These are phyloP conservation scores for Triticum timopheevii DNA, from an alignment of 176 grass and related monocot genomes.

Conservation along the genomic window DNA sequence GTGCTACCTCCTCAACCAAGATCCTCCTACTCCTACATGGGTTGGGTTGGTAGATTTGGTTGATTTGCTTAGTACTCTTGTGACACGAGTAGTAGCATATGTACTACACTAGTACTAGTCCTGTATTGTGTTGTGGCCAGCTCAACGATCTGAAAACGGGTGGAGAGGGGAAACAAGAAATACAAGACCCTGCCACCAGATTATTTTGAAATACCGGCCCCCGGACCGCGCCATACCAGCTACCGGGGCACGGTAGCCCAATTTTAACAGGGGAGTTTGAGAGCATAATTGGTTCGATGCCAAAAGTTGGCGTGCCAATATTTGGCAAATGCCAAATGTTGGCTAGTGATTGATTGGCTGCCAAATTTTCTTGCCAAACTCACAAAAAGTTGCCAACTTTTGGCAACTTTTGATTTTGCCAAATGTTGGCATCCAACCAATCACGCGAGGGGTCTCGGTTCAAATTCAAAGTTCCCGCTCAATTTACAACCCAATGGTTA, in stretches of 20 bases:
- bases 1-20: conserved; percentile 27
- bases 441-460: background rate
- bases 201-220: background rate
- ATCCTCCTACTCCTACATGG: background rate
- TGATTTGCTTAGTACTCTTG: background rate
- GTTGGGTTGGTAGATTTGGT: conserved; percentile 20
- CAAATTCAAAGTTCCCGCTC: background rate
- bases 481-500: background rate
- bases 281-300: too few species aligned
- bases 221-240: background rate
- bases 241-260: background rate
- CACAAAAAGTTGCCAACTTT: too few species aligned
- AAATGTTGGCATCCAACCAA: too few species aligned
- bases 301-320: too few species aligned
- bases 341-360: too few species aligned
- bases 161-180: background rate
- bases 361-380: too few species aligned
- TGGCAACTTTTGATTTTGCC: too few species aligned
- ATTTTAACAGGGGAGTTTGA: background rate
- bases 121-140: background rate
- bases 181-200: background rate
- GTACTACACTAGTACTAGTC: too few species aligned
- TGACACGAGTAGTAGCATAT: background rate
- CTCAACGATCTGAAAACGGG: background rate
- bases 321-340: too few species aligned